Evolutionary conservation across 441 rosid genomes (phyloP).

Genomic region (Corymbia calophylla): DNA sequence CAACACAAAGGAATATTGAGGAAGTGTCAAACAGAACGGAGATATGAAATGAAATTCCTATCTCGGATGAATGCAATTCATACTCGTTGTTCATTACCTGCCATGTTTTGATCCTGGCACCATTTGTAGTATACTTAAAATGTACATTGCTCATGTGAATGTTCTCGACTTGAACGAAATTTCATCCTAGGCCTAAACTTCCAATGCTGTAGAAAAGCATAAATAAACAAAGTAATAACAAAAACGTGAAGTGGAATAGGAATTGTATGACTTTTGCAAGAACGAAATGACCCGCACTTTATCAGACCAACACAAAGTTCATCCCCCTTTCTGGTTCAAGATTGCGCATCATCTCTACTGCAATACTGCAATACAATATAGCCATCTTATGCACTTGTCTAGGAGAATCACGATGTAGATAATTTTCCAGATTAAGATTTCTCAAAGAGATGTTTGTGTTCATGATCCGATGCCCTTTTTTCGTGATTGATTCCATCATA

Average conservation of each 20-base stretch:
- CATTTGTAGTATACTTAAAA: slow-evolving; percentile 37
- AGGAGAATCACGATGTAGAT: neutral
- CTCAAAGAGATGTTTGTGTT: neutral
- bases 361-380: neutral
- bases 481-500: neutral
- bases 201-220: slow-evolving; percentile 30
- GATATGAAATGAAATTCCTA: neutral
- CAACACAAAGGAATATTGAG: neutral
- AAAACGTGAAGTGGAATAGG: neutral
- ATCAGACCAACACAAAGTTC: too few species aligned
- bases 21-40: neutral
- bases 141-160: slow-evolving; percentile 20
- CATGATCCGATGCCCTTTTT: neutral
- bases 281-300: neutral
- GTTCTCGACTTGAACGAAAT: slow-evolving; percentile 23
- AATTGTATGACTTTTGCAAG: neutral
- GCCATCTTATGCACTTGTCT: neutral
- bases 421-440: neutral
- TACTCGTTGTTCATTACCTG: slow-evolving; percentile 8
- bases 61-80: neutral
- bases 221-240: neutral
- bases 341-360: neutral
- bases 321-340: neutral
- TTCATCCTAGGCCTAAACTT: slow-evolving; percentile 44
- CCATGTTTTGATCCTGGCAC: slow-evolving; percentile 59